phyloP scores from a whole-genome alignment of 2,329 filamentous ascomycete genomes.

The Penicillium sp. region DNA sequence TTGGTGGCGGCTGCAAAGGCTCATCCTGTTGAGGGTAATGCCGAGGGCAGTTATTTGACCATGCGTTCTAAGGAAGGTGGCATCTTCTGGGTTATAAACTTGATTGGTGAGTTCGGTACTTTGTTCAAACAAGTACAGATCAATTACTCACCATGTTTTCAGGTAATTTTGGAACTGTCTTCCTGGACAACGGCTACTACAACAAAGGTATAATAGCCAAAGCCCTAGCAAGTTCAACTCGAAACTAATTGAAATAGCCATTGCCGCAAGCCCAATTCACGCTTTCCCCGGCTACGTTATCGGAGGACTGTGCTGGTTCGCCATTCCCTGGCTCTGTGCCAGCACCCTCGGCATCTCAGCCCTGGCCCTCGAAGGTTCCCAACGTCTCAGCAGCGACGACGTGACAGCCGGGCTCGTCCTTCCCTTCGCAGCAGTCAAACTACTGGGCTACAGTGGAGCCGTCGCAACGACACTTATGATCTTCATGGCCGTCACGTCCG shows the following conservation, averaged over 20 bases:
- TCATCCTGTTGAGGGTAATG: conserved; percentile 78
- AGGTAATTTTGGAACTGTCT: conserved; percentile 60
- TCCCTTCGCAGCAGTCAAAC: conserved; percentile 77
- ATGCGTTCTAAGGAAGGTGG: conserved; percentile 79
- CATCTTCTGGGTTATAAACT: conserved; percentile 90
- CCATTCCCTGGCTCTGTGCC: conserved; percentile 84
- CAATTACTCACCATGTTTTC: conserved; percentile 1
- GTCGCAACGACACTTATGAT: conserved; percentile 74
- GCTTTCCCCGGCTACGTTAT: conserved; percentile 86
- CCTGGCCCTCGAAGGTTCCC: conserved; percentile 72
- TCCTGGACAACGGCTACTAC: conserved; percentile 83
- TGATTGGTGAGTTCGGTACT: conserved; percentile 71
- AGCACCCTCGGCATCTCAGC: conserved; percentile 85
- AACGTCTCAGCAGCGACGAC: conserved; percentile 69
- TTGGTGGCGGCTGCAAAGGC: conserved; percentile 64
- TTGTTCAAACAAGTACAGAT: background rate
- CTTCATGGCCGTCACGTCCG: conserved; percentile 87
- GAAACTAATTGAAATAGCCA: conserved; percentile 51
- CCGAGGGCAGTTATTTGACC: conserved; percentile 77
- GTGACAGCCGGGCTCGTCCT: conserved; percentile 81
- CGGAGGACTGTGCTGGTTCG: conserved; percentile 85
- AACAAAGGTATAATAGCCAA: conserved; percentile 60
- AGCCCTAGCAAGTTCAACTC: background rate
- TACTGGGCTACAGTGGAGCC: conserved; percentile 79
- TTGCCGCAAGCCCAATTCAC: conserved; percentile 79